Evolutionary conservation across 305 asterid genomes (phyloP).

Genomic region (Fraxinus sp.): DNA sequence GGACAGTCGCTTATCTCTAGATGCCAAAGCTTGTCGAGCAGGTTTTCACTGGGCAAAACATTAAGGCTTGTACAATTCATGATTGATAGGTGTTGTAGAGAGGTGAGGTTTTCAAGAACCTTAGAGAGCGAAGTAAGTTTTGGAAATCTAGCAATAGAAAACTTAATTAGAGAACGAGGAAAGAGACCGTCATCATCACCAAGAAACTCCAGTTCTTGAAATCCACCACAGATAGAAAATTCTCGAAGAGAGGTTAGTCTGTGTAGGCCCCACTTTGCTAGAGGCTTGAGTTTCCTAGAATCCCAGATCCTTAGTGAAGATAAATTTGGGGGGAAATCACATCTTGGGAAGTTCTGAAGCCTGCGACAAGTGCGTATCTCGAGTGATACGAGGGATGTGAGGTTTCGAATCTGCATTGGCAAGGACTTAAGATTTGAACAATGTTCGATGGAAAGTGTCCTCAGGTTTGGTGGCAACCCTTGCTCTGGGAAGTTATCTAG

Average conservation of each 20-base stretch:
- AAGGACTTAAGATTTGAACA: constrained; percentile 24
- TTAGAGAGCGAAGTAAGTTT: constrained; percentile 30
- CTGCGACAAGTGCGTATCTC: constrained; percentile 30
- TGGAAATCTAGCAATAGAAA: constrained; percentile 37
- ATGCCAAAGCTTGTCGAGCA: constrained; percentile 42
- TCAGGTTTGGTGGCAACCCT: constrained; percentile 29
- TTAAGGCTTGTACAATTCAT: constrained; percentile 35
- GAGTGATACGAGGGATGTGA: constrained; percentile 20
- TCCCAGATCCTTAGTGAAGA: constrained; percentile 30
- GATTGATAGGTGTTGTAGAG: constrained; percentile 32
- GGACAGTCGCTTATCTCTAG: constrained; percentile 40
- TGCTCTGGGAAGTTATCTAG: constrained; percentile 28
- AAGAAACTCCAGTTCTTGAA: constrained; percentile 28
- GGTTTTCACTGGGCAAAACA: constrained; percentile 28
- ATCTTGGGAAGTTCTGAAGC: constrained; percentile 27
- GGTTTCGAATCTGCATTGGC: constrained; percentile 19
- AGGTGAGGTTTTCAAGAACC: constrained; percentile 33
- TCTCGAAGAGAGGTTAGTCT: constrained; percentile 34
- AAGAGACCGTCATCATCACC: constrained; percentile 23
- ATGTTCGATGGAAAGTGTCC: constrained; percentile 21
- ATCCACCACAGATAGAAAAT: constrained; percentile 42
- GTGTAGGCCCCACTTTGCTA: constrained; percentile 42
- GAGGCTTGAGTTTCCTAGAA: constrained; percentile 35
- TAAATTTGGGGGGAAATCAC: constrained; percentile 29
- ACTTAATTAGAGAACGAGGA: constrained; percentile 33